phyloP scores from a whole-genome alignment of 192 early-diverging fungal genomes.

The Gonapodya sp. region DNA sequence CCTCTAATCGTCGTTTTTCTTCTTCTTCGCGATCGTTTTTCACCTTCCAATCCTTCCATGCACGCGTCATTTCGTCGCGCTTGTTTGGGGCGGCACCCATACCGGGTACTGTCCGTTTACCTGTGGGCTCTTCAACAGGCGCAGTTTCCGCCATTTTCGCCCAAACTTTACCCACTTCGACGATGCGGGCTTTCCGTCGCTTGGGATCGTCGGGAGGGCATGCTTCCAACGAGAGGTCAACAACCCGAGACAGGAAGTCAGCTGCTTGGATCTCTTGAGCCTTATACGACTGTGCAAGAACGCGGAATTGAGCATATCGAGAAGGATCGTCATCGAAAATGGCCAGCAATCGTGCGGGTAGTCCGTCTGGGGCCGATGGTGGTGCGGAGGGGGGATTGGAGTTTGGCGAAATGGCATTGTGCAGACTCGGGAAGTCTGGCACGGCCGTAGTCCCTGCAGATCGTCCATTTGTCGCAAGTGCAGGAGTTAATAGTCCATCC shows the following conservation, averaged over 20 bases:
- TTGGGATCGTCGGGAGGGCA: conserved; percentile 12
- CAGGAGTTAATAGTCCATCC: not conserved
- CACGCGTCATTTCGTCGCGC: conserved; percentile 46
- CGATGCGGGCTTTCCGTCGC: conserved; percentile 20
- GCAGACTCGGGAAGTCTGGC: conserved; percentile 8
- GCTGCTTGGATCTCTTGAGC: conserved; percentile 17
- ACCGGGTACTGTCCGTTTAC: conserved; percentile 38
- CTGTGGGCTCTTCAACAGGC: conserved; percentile 22
- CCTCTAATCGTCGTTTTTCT: not conserved
- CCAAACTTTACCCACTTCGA: conserved; percentile 33
- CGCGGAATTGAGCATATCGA: conserved; percentile 32
- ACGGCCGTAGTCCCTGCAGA: not conserved
- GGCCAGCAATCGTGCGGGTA: conserved; percentile 23
- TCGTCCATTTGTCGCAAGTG: not conserved
- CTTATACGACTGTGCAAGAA: conserved; percentile 25
- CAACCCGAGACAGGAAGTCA: conserved; percentile 27
- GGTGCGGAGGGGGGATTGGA: conserved; percentile 8
- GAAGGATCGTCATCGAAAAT: conserved; percentile 26
- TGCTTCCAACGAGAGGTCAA: conserved; percentile 17
- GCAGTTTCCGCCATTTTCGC: conserved; percentile 28
- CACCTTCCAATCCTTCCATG: conserved; percentile 58
- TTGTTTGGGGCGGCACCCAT: conserved; percentile 36
- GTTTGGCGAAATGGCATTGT: conserved; percentile 11
- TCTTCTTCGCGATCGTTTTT: conserved; percentile 20
- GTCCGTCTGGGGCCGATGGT: conserved; percentile 18